Evolutionary conservation across 2,329 filamentous ascomycete genomes (phyloP).

Genomic region (Samsoniella hepiali): DNA sequence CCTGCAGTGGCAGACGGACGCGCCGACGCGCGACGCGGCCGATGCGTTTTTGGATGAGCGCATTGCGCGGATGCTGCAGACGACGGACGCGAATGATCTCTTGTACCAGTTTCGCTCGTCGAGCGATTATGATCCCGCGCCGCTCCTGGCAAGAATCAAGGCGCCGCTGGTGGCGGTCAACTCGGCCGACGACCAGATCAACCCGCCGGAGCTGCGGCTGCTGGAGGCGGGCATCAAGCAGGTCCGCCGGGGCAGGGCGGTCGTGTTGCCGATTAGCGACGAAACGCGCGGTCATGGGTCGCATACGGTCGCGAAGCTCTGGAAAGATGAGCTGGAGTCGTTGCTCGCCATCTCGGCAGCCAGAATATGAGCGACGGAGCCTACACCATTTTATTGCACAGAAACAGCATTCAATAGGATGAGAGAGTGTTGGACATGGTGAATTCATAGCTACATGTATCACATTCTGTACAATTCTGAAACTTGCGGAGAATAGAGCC

Average conservation of each 20-base stretch:
- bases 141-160: slow-evolving; percentile 23
- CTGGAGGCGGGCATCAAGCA: slow-evolving; percentile 15
- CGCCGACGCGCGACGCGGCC: slow-evolving; percentile 22
- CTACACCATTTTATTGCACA: too few species aligned
- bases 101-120: slow-evolving; percentile 21
- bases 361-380: background rate
- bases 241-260: background rate
- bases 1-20: slow-evolving; percentile 23
- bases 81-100: background rate
- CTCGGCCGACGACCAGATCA: slow-evolving; percentile 29
- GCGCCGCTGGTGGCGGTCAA: slow-evolving; percentile 27
- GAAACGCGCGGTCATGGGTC: slow-evolving; percentile 5
- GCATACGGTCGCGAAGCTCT: slow-evolving; percentile 2
- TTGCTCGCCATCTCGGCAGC: background rate
- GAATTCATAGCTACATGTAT: too few species aligned
- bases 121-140: slow-evolving; percentile 26
- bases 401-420: too few species aligned
- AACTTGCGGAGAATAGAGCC: background rate
- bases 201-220: slow-evolving; percentile 28
- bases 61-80: slow-evolving; percentile 20
- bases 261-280: slow-evolving; percentile 2
- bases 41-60: slow-evolving; percentile 24
- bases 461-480: background rate
- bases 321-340: background rate
- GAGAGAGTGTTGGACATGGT: too few species aligned